Conservation (phyloP, 192 early-diverging fungal species). For the Pecoramyces ruminantium region DNA sequence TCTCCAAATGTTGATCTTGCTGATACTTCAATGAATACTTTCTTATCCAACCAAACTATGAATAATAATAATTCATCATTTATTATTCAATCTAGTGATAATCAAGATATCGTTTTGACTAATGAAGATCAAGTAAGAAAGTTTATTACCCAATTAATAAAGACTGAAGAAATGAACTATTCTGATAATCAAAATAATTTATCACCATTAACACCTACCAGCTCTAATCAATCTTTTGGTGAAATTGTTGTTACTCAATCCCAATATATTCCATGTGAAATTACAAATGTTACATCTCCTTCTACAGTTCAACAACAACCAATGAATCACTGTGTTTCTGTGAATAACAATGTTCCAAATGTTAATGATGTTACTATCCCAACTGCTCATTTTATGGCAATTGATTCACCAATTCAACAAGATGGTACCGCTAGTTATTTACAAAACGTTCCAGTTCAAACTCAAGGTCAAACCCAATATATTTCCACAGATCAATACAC, state of each 20-base stretch:
- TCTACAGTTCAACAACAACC: neutral
- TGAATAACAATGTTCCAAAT: neutral
- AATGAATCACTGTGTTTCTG: neutral
- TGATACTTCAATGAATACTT: neutral
- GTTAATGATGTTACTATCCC: neutral
- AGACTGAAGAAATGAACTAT: too few relatives aligned
- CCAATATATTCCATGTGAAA: neutral
- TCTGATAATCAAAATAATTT: too few relatives aligned
- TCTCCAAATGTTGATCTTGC: neutral
- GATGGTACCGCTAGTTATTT: neutral
- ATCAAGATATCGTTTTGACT: neutral
- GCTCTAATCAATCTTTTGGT: too few relatives aligned
- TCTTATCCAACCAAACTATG: neutral
- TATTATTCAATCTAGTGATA: neutral
- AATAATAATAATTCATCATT: neutral
- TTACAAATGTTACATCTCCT: neutral
- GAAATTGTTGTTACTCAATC: neutral
- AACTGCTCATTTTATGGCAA: neutral
- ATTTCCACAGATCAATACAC: neutral
- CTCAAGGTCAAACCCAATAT: neutral
- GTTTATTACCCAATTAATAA: too few relatives aligned
- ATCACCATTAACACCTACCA: too few relatives aligned
- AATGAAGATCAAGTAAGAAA: too few relatives aligned
- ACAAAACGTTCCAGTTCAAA: neutral
- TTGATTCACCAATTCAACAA: neutral